phyloP scores from a whole-genome alignment of 2,329 filamentous ascomycete species.

The Aureobasidium sp. region DNA sequence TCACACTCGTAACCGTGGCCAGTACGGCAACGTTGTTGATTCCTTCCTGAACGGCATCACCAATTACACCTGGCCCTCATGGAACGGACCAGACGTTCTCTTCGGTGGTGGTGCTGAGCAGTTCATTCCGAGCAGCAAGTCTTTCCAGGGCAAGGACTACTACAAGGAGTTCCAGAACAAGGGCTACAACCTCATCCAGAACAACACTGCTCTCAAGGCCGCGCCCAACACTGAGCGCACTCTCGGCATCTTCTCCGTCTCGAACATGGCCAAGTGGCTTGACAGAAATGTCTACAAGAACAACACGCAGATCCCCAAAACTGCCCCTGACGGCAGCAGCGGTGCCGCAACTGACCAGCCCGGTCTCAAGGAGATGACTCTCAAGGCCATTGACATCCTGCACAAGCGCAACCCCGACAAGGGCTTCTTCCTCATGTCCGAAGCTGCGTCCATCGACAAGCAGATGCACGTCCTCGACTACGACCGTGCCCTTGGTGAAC shows the following conservation, averaged over 20 bases:
- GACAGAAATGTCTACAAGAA: slow-evolving; percentile 74
- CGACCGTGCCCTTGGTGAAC: slow-evolving; percentile 74
- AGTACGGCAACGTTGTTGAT: slow-evolving; percentile 68
- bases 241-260: slow-evolving; percentile 70
- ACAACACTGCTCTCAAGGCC: slow-evolving; percentile 62
- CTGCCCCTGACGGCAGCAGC: slow-evolving; percentile 61
- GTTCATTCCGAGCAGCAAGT: slow-evolving; percentile 55
- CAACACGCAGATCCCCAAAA: slow-evolving; percentile 59
- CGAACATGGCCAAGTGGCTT: slow-evolving; percentile 75
- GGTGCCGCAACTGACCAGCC: slow-evolving; percentile 65
- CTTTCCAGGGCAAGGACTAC: slow-evolving; percentile 67
- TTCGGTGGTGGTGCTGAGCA: slow-evolving; percentile 79
- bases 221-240: slow-evolving; percentile 55
- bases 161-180: slow-evolving; percentile 62
- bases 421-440: slow-evolving; percentile 83
- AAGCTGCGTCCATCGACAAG: slow-evolving; percentile 81
- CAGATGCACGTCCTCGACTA: slow-evolving; percentile 84
- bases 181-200: slow-evolving; percentile 64
- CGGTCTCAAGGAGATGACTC: slow-evolving; percentile 81
- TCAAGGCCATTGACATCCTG: slow-evolving; percentile 80
- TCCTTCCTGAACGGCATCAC: slow-evolving; percentile 67
- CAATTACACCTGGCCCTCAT: slow-evolving; percentile 76
- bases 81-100: slow-evolving; percentile 68
- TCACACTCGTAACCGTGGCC: slow-evolving; percentile 63
- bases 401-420: slow-evolving; percentile 48